phyloP scores from a whole-genome alignment of 78 protist genomes.

The Speleostelium caveatum region DNA sequence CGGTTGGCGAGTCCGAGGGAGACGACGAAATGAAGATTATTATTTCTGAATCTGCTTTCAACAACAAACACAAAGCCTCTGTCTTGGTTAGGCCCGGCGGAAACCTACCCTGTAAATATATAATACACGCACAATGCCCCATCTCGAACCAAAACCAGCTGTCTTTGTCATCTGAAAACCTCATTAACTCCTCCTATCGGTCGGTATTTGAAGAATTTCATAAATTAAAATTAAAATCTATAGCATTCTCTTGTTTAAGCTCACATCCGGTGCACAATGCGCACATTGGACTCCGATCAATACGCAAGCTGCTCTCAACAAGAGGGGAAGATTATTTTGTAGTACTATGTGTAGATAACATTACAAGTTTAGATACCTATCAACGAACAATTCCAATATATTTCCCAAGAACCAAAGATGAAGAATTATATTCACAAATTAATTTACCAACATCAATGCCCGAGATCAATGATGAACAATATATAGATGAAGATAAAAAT shows the following conservation, averaged over 20 bases:
- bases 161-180: slow-evolving; percentile 56
- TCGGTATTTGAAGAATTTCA: slow-evolving; percentile 15
- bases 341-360: background rate
- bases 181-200: slow-evolving; percentile 48
- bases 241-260: slow-evolving; percentile 32
- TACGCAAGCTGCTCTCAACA: slow-evolving; percentile 27
- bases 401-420: slow-evolving; percentile 46
- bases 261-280: slow-evolving; percentile 1
- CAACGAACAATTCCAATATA: slow-evolving; percentile 25
- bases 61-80: slow-evolving; percentile 10
- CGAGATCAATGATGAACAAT: too few species aligned
- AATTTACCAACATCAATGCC: slow-evolving; percentile 32
- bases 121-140: slow-evolving; percentile 44
- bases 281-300: slow-evolving; percentile 36
- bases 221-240: background rate
- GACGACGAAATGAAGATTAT: background rate
- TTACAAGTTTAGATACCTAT: background rate
- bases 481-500: slow-evolving; percentile 43
- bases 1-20: slow-evolving; percentile 45
- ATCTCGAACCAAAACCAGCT: slow-evolving; percentile 32
- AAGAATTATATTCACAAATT: background rate
- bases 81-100: too few species aligned
- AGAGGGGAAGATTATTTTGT: slow-evolving; percentile 1
- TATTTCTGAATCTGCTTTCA: slow-evolving; percentile 12
- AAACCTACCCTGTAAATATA: slow-evolving; percentile 8